Percentiles rank a stretch among this genome's conserved stretches.
Evolutionary conservation across 192 early-diverging fungal species (phyloP).

Genomic region (Gonapodya prolifera): DNA sequence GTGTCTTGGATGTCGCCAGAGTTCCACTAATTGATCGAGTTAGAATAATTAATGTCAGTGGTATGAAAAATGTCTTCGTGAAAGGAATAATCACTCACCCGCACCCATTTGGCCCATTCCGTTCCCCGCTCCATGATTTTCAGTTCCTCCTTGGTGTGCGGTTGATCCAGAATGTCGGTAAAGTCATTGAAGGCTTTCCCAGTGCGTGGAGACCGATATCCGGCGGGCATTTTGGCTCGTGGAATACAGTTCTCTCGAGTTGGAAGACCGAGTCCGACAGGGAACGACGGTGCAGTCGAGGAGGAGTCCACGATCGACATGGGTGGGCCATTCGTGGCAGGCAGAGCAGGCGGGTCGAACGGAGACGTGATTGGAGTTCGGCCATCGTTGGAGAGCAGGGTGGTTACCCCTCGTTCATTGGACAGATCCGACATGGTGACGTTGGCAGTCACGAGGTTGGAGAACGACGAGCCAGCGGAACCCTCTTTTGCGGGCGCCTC

Average conservation of each 20-base stretch:
- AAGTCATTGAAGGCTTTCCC: neutral
- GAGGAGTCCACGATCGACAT: neutral
- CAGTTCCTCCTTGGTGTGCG: constrained; percentile 1
- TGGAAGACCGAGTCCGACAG: neutral
- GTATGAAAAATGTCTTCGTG: neutral
- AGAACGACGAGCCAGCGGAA: neutral
- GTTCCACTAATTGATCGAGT: neutral
- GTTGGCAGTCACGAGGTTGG: neutral
- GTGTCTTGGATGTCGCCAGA: neutral
- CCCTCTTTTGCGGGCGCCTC: neutral
- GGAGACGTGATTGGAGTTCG: neutral
- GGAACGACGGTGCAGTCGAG: too few relatives aligned
- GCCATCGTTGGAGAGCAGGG: neutral
- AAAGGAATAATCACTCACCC: neutral
- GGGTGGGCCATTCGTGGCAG: neutral
- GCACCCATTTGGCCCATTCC: constrained; percentile 1
- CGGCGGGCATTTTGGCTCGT: neutral
- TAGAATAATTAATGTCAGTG: too few relatives aligned
- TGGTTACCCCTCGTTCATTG: neutral
- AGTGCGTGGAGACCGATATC: neutral
- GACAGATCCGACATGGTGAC: neutral
- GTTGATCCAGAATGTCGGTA: neutral
- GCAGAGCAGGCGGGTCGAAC: neutral
- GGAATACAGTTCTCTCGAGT: neutral
- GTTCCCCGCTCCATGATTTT: neutral